Base-by-base conservation (phyloP, 305 asterid species). In the Fraxinus dipetala region DNA sequence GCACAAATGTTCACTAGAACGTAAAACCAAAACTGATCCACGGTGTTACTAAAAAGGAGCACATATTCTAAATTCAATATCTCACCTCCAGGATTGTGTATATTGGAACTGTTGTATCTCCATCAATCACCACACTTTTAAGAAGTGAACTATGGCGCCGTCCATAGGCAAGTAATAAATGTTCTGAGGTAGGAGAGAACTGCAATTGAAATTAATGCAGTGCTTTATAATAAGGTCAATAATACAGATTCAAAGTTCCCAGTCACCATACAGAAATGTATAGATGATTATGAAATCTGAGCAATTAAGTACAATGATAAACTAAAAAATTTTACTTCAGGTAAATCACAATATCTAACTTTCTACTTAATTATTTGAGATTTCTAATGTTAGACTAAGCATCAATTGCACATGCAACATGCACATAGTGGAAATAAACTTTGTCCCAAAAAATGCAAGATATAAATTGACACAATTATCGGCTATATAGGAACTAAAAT, bases 131-230 rank as follows among this genome's bases (percentile, higher is more conserved):
- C 11, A 93, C 96, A 83, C 98, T 96, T 85, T 92, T 96, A 61
- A 96, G 98, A 87, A 96, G 99, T 63, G 98, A 93, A 88, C 89
- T 89, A 83, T 95, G 99, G 72, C 98, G 99, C 74, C 97, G 94
- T 43, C 99, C 99, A 84, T 96, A 96, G 67, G 98, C 98, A 81
- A 96, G 97, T 86, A 96, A 88, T 75, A 96, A 87, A 89, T 96
- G 98, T 88, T 96, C 98, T 13, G 99, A 96, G 36, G 99, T 91
- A 65, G 99, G 97, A 84, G 99, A 96, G 83, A 96, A 96, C 99
- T 96, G 93, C 92, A 90, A 82, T 75, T 32, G 24, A 30, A 16
- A 70, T 16, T 70, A 18, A 70, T 16, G 76, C 77, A 85, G 83
- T 16, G 26, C 43, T 70, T 70, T 32, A 13, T 13, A 70, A 13